These are phyloP conservation scores for Phaeotremella skinneri DNA, from an alignment of 768 basidiomycete species.

Conservation along the genomic window DNA sequence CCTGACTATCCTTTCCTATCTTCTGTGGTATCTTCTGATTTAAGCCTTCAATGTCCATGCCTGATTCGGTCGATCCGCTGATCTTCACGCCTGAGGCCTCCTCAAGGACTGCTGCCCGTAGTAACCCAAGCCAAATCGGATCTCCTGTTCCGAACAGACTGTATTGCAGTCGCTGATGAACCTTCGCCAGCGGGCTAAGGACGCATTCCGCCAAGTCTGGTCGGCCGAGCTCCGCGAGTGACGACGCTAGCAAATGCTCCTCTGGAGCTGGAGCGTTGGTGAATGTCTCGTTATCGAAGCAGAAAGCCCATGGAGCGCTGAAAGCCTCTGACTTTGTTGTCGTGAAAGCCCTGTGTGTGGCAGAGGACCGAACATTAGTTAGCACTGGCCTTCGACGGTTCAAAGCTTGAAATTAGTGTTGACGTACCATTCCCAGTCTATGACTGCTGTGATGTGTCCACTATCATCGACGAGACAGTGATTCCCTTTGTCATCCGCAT, in stretches of 20 bases:
- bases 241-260: slow-evolving; percentile 1
- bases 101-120: not conserved
- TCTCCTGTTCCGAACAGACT: not conserved
- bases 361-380: not conserved
- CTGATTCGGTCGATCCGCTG: not conserved
- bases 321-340: not conserved
- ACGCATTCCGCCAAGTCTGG: slow-evolving; percentile 11
- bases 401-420: too few species aligned
- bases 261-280: not conserved
- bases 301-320: not conserved
- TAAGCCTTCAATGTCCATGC: not conserved
- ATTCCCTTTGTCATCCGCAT: slow-evolving; percentile 17
- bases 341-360: not conserved
- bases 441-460: slow-evolving; percentile 3
- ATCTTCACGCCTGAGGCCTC: not conserved
- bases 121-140: not conserved
- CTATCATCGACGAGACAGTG: slow-evolving; percentile 3
- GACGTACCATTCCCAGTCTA: slow-evolving; percentile 25
- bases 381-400: too few species aligned
- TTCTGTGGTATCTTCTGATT: not conserved
- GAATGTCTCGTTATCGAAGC: not conserved
- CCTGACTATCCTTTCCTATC: not conserved
- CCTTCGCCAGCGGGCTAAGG: slow-evolving; percentile 4
- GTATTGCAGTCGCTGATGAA: slow-evolving; percentile 1
- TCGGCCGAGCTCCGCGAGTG: not conserved